Evolutionary conservation across 2,329 filamentous ascomycete genomes (phyloP), one percentile per base, ranked within the genome.

Genomic region (Sporothrix globosa): DNA sequence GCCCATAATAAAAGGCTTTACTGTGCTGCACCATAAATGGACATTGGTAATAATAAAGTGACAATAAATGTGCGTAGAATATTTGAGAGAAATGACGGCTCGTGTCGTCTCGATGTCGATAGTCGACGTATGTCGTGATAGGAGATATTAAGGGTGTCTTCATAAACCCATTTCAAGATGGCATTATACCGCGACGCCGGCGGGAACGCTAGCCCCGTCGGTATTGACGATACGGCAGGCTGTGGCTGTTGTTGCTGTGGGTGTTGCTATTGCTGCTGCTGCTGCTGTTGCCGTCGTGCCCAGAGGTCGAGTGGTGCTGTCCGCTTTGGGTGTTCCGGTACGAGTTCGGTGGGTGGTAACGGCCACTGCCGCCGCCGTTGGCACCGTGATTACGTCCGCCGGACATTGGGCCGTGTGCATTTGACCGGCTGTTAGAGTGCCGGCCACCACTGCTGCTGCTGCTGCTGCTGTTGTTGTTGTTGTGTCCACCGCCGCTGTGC

Each of bases 281-380:
- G 34, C 24, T 46, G 24, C 39, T 66, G 48, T 14, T 41, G 30
- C 58, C 58, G 21, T 44, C 39, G 58, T 63, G 56, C 21, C 34
- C 56, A 13, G 56, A 61, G 19, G 24, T 41, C 4, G 56, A 44
- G 56, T 61, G 56, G 56, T 61, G 39, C 21, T 44, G 58, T n/a
- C 54, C 54, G 11, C 41, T 63, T 21, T 44, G 58, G n/a, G 27
- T 63, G n/a, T 63, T 63, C 6, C 58, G 58, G 39, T 63, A 63
- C 39, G 39, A 27, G 41, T 44, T 44, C 11, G 69, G 68, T 41
- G 68, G 52, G 50, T 70, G 68, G 60, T 66, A 70, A 4, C 68
- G 52, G 9, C 60, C 68, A 19, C 58, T 39, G n/a, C 52, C 39
- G 14, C 52, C 52, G 10, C 67, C 46, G 24, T 52, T 66, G 19